phyloP scores from a whole-genome alignment of 2,329 filamentous ascomycete species.

The Pseudogymnoascus sp. region DNA sequence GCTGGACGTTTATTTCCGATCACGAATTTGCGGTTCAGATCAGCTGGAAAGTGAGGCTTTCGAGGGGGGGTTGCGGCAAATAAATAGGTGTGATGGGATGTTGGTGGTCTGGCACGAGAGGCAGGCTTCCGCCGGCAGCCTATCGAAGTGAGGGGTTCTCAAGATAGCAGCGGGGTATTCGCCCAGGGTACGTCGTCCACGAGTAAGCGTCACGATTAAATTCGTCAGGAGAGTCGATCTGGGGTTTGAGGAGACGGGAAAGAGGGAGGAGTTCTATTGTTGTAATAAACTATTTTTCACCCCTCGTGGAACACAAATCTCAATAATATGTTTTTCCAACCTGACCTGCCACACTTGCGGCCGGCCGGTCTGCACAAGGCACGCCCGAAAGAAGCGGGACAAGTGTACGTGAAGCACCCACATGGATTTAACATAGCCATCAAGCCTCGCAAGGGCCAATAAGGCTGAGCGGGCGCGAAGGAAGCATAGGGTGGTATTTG shows the following conservation, averaged over 20 bases:
- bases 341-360: not conserved
- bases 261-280: not conserved
- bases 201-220: not conserved
- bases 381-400: not conserved
- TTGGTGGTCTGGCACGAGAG: constrained; percentile 1
- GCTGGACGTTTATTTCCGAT: not conserved
- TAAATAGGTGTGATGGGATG: constrained; percentile 5
- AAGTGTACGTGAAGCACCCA: not conserved
- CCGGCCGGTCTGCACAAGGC: not conserved
- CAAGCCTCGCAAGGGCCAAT: not conserved
- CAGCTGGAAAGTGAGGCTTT: not conserved
- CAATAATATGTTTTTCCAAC: not conserved
- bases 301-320: not conserved
- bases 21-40: not conserved
- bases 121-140: constrained; percentile 3
- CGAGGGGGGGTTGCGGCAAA: not conserved
- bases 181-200: not conserved
- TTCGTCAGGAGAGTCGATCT: not conserved
- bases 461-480: not conserved
- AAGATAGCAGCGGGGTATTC: not conserved
- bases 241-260: not conserved
- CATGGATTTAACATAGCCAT: not conserved
- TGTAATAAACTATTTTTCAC: not conserved
- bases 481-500: not conserved
- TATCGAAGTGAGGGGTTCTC: constrained; percentile 3